Base-by-base conservation (phyloP, 306 rosid genomes). In the Cicer yamashitae region DNA sequence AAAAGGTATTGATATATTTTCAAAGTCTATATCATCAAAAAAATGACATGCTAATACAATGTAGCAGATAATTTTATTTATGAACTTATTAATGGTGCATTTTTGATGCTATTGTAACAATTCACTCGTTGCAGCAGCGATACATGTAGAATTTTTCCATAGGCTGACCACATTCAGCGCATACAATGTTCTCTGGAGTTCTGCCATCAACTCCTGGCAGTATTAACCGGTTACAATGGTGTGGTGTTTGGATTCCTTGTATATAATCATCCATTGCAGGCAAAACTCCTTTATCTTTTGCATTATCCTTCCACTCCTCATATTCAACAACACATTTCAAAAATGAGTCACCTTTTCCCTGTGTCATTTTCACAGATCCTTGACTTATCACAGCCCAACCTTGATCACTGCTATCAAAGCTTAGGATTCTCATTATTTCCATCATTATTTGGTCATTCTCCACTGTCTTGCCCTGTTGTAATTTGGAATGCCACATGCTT, bases 401-500 rank as follows among this genome's bases (percentile, higher is more conserved):
- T 1, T 70, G 52, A 65, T 79, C 81, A 7, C 86, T 74, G 40
- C 67, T 45, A 18, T 84, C 88, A 9, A 46, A 86, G 78, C 80
- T 84, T 11, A 86, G 47, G 6, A 84, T 67, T 11, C 74, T 78
- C 86, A 75, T 72, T 1, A 86, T 57, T 56, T 82, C 86, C 8
- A 71, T 65, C 88, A 86, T 81, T 62, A 86, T 84, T 2, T 70
- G 65, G 70, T 86, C 88, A 1, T 48, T 62, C 25, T 75, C 76
- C 5, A 67, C 80, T 12, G 60, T 64, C 4, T 34, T 81, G 6
- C 50, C 64, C 3, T 73, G 82, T 38, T 85, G 84, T 10, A 80
- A 34, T 47, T 87, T 87, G 13, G 87, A 87, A 54, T 81, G 51
- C 91, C 87, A 85, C 93, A 87, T 85, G 84, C 93, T 87, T 67